These are phyloP conservation scores for Psilocybe tampanensis DNA, from an alignment of 768 basidiomycete genomes.

Conservation along the genomic window DNA sequence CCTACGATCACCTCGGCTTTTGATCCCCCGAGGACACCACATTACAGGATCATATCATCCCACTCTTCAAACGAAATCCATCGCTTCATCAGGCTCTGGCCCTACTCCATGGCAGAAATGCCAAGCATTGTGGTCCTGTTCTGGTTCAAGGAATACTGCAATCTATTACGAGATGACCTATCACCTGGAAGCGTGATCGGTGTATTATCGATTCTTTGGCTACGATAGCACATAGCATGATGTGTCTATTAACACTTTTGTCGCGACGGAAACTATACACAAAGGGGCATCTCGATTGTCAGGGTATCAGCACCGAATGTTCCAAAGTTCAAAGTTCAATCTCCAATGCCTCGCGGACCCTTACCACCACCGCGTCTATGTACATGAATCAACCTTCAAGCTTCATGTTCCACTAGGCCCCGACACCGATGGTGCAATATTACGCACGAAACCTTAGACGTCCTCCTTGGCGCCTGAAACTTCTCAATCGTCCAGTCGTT, in stretches of 20 bases:
- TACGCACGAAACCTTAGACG: neutral
- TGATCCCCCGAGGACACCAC: neutral
- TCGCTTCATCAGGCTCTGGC: neutral
- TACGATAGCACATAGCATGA: too few species aligned
- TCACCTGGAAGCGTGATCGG: neutral
- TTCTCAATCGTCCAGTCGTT: neutral
- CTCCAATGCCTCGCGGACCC: too few species aligned
- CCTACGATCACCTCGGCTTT: slow-evolving; percentile 5
- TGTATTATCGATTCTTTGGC: neutral
- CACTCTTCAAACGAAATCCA: neutral
- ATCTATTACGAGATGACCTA: neutral
- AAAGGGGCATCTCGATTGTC: too few species aligned
- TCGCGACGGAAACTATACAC: too few species aligned
- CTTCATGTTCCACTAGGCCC: too few species aligned
- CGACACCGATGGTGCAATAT: neutral
- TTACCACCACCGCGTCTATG: too few species aligned
- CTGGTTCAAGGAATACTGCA: neutral
- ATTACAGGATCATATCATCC: slow-evolving; percentile 3
- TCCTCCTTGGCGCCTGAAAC: neutral
- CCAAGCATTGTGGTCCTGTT: slow-evolving; percentile 1
- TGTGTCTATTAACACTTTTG: too few species aligned
- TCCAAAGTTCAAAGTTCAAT: too few species aligned
- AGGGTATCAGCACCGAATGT: too few species aligned
- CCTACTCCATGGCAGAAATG: neutral
- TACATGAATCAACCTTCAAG: too few species aligned